Evolutionary conservation across 148 eudicot genomes (phyloP).

Genomic region (Nyssa sinensis): DNA sequence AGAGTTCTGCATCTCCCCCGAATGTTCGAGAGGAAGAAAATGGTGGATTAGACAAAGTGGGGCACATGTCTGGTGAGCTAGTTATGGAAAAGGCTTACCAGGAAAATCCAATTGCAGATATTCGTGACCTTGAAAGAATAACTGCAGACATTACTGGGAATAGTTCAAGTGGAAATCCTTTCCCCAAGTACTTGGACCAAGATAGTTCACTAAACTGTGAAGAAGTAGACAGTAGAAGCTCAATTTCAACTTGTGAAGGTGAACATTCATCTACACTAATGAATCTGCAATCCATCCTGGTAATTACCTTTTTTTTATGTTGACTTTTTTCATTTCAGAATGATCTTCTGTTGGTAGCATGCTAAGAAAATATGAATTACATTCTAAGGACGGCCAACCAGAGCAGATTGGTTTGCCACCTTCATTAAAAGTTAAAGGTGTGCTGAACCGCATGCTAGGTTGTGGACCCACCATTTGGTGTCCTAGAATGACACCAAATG

Average conservation of each 20-base stretch:
- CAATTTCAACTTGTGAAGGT: conserved; percentile 12
- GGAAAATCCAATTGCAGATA: conserved; percentile 16
- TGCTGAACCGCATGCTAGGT: not conserved
- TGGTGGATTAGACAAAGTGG: conserved; percentile 20
- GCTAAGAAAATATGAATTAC: not conserved
- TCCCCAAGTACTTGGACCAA: conserved; percentile 10
- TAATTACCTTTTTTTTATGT: conserved; percentile 21
- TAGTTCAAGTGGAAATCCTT: conserved; percentile 13
- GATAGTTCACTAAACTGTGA: conserved; percentile 7
- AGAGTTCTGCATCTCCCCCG: conserved; percentile 33
- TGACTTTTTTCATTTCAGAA: not conserved
- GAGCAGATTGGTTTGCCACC: conserved; percentile 5
- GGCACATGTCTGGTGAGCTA: conserved; percentile 14
- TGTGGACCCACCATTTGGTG: conserved; percentile 9
- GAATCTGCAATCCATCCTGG: conserved; percentile 36
- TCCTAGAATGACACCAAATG: too few relatives aligned
- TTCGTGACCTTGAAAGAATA: conserved; percentile 15
- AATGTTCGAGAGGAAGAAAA: conserved; percentile 22
- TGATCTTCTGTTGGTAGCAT: not conserved
- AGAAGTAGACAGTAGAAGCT: conserved; percentile 20
- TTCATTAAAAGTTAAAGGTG: not conserved
- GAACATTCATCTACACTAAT: conserved; percentile 13
- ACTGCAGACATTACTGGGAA: conserved; percentile 10
- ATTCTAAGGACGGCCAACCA: not conserved
- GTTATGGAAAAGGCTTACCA: conserved; percentile 9